Evolutionary conservation across 805 yeast genomes (phyloP).

Genomic region (Starmera quercuum): DNA sequence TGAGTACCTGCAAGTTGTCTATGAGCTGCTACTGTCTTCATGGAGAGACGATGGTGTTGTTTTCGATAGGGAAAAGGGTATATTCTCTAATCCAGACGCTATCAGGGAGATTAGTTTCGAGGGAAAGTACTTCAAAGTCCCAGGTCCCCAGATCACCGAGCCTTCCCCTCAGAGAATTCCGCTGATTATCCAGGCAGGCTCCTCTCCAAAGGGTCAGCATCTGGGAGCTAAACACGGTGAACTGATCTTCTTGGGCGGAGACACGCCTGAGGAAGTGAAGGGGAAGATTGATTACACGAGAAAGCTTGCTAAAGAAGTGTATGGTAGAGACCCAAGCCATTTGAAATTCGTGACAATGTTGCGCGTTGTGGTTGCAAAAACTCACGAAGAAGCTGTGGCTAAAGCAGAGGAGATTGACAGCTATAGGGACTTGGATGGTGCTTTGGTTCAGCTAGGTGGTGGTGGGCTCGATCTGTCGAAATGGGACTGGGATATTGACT

Average conservation of each 20-base stretch:
- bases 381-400: slow-evolving; percentile 28
- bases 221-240: slow-evolving; percentile 33
- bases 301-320: slow-evolving; percentile 22
- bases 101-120: slow-evolving; percentile 28
- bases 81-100: slow-evolving; percentile 25
- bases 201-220: slow-evolving; percentile 26
- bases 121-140: slow-evolving; percentile 29
- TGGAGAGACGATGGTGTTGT: slow-evolving; percentile 30
- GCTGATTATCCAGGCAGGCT: slow-evolving; percentile 31
- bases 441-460: slow-evolving; percentile 32
- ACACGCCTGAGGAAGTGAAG: slow-evolving; percentile 21
- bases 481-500: slow-evolving; percentile 25
- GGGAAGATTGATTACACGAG: slow-evolving; percentile 16
- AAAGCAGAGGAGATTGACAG: slow-evolving; percentile 21
- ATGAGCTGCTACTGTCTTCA: slow-evolving; percentile 27
- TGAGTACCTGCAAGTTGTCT: slow-evolving; percentile 29
- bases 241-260: slow-evolving; percentile 25
- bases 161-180: slow-evolving; percentile 34
- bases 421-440: slow-evolving; percentile 29
- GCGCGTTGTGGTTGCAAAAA: slow-evolving; percentile 25
- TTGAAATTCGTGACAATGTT: slow-evolving; percentile 27
- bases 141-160: slow-evolving; percentile 28
- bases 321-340: slow-evolving; percentile 25
- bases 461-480: slow-evolving; percentile 29
- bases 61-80: slow-evolving; percentile 14